phyloP scores from a whole-genome alignment of 352 stramenopile species.

The Globisporangium barbulae region DNA sequence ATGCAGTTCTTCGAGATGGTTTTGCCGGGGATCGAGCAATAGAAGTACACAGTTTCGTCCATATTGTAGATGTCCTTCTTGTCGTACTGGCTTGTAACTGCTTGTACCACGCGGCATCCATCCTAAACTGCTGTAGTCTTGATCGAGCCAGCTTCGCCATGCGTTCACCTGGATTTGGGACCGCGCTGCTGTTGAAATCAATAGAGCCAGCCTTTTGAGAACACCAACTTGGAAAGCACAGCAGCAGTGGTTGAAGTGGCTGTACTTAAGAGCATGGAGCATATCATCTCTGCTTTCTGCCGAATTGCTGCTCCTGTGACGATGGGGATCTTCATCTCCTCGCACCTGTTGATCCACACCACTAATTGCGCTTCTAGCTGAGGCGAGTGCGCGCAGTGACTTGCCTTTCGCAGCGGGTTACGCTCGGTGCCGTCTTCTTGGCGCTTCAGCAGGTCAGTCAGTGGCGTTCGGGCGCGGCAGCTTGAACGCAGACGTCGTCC shows the following conservation, averaged over 20 bases:
- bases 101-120: neutral
- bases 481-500: neutral
- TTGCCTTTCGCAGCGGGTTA: neutral
- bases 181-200: neutral
- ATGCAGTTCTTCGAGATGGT: slow-evolving; percentile 3
- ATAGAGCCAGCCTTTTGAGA: slow-evolving; percentile 9
- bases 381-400: neutral
- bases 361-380: neutral
- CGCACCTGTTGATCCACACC: neutral
- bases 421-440: neutral
- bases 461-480: neutral
- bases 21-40: neutral
- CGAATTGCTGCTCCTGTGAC: neutral
- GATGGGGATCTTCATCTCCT: neutral
- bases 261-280: neutral
- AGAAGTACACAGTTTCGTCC: slow-evolving; percentile 7
- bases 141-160: slow-evolving; percentile 3
- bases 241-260: neutral
- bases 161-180: neutral
- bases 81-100: slow-evolving; percentile 1
- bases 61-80: slow-evolving; percentile 12
- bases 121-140: neutral
- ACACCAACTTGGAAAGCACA: neutral
- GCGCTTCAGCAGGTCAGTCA: neutral
- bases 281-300: neutral